These are phyloP conservation scores for Mortierella sp. DNA, from an alignment of 371 early-diverging fungal genomes.

Conservation along the genomic window DNA sequence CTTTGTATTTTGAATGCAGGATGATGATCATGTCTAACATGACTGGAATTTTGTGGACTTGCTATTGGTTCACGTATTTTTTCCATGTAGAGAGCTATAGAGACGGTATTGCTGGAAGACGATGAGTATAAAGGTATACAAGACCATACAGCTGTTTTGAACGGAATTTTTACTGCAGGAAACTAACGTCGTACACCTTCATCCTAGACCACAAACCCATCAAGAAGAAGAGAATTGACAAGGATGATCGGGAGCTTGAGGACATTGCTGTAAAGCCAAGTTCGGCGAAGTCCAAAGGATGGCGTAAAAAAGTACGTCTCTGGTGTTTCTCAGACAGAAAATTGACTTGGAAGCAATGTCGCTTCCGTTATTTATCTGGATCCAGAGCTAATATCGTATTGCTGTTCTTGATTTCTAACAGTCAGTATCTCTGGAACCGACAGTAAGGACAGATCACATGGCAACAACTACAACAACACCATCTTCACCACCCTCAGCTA, in stretches of 20 bases:
- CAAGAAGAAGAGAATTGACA: constrained; percentile 27
- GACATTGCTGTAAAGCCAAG: background rate
- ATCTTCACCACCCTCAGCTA: constrained; percentile 18
- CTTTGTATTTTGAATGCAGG: no score
- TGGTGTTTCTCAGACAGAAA: no score
- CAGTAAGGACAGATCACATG: background rate
- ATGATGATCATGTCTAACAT: no score
- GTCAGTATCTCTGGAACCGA: constrained; percentile 18
- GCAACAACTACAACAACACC: background rate
- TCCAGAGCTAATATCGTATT: background rate
- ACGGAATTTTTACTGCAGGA: no score
- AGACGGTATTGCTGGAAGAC: background rate
- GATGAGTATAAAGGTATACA: constrained; percentile 5
- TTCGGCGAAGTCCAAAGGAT: background rate
- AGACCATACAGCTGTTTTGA: no score
- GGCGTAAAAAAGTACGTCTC: constrained; percentile 22
- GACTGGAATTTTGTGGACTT: no score
- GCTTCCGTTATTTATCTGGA: no score
- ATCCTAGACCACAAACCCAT: constrained; percentile 24
- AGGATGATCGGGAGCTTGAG: constrained; percentile 8
- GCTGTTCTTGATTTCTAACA: background rate
- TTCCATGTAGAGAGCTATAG: constrained; percentile 1
- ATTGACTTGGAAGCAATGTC: no score
- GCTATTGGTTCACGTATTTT: no score
- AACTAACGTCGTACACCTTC: background rate